Evolutionary conservation across 305 asterid genomes (phyloP).

Genomic region (Fraxinus floribunda): DNA sequence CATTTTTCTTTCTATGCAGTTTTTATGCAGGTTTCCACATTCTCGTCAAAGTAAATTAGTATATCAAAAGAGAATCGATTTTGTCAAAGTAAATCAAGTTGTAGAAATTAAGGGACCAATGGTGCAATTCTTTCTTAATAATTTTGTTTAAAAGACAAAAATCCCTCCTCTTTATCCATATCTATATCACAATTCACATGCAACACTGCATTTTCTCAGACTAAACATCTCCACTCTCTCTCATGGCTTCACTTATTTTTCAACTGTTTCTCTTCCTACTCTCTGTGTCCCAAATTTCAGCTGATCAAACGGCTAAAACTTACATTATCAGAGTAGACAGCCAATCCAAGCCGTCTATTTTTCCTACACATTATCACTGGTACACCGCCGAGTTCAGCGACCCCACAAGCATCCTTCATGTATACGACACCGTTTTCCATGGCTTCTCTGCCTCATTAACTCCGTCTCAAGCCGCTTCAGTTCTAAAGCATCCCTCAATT

Average conservation of each 20-base stretch:
- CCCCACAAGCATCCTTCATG: constrained; percentile 69
- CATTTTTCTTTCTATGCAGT: neutral
- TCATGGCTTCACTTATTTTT: constrained; percentile 26
- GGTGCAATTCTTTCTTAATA: neutral
- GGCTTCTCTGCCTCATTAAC: constrained; percentile 82
- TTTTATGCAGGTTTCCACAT: neutral
- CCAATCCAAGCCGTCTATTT: constrained; percentile 74
- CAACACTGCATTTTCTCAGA: constrained; percentile 5
- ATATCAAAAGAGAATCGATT: neutral
- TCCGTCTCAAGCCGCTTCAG: constrained; percentile 53
- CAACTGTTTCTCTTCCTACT: constrained; percentile 17
- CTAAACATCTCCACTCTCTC: neutral
- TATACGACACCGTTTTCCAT: constrained; percentile 77
- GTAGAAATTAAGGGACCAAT: neutral
- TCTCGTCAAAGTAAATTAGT: neutral
- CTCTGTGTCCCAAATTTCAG: constrained; percentile 14
- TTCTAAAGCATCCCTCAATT: constrained; percentile 61
- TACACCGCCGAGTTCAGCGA: constrained; percentile 72
- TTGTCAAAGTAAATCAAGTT: neutral
- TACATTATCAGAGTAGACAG: constrained; percentile 71
- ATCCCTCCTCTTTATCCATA: constrained; percentile 26
- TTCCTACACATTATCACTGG: constrained; percentile 90
- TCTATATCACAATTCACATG: constrained; percentile 4
- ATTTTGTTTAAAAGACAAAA: constrained; percentile 19
- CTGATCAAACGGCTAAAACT: constrained; percentile 51